Conservation (phyloP, 2,329 filamentous ascomycete species). For the Ophiocordyceps camponoti-leonardi region DNA sequence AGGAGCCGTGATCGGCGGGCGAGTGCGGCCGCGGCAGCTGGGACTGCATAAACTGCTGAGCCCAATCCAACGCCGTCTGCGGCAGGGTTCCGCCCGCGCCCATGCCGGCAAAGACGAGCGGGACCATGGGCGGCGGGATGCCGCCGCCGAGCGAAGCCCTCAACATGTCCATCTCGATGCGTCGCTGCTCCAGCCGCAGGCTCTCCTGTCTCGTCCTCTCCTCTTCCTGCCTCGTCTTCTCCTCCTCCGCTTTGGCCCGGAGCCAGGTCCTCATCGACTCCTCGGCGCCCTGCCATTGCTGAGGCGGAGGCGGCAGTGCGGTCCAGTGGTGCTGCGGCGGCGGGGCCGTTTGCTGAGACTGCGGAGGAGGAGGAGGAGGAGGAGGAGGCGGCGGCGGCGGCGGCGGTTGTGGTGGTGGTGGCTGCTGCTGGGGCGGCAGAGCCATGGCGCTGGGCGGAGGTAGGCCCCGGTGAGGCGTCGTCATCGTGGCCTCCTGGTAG, state of each 20-base stretch:
- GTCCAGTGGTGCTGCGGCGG: slow-evolving; percentile 19
- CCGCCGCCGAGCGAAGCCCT: slow-evolving; percentile 50
- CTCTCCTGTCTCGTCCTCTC: slow-evolving; percentile 49
- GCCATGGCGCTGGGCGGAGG: slow-evolving; percentile 51
- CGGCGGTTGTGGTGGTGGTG: slow-evolving; percentile 12
- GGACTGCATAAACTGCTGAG: slow-evolving; percentile 46
- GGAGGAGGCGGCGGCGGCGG: slow-evolving; percentile 10
- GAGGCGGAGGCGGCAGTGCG: slow-evolving; percentile 44
- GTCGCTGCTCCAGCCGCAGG: slow-evolving; percentile 53
- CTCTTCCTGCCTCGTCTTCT: slow-evolving; percentile 56
- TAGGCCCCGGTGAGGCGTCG: slow-evolving; percentile 50
- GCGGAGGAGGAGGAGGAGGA: too few relatives aligned
- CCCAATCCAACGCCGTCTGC: slow-evolving; percentile 46
- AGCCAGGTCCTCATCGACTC: slow-evolving; percentile 60
- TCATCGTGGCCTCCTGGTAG: slow-evolving; percentile 41
- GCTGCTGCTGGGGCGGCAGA: slow-evolving; percentile 23
- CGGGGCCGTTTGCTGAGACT: neutral
- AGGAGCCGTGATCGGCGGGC: slow-evolving; percentile 23
- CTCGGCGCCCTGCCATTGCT: slow-evolving; percentile 49
- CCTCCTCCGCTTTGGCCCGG: slow-evolving; percentile 54
- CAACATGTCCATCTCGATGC: slow-evolving; percentile 56
- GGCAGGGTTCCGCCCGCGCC: slow-evolving; percentile 40
- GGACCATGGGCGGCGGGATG: slow-evolving; percentile 58
- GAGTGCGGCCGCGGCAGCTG: slow-evolving; percentile 31
- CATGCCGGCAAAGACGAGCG: slow-evolving; percentile 59